phyloP scores from a whole-genome alignment of 176 grass and related monocot species.

The Oryza meyeriana region DNA sequence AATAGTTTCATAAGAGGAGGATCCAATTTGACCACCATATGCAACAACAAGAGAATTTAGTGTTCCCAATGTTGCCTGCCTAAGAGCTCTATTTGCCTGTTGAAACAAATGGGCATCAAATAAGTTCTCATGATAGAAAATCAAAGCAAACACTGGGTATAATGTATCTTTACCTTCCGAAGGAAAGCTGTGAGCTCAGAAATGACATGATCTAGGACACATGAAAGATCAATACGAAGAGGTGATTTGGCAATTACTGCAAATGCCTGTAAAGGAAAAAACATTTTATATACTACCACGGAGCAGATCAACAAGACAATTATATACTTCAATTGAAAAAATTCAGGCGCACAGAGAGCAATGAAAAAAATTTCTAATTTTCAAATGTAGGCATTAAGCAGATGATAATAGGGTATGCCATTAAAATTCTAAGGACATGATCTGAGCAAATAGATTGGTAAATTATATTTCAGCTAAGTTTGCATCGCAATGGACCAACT shows the following conservation, averaged over 20 bases:
- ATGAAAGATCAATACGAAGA: conserved; percentile 68
- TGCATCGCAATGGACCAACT: not conserved
- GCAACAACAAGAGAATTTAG: conserved; percentile 76
- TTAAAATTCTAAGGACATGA: not conserved
- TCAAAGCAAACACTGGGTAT: not conserved
- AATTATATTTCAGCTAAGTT: not conserved
- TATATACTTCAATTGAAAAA: not conserved
- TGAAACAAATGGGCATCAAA: conserved; percentile 5
- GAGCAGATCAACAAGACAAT: not conserved
- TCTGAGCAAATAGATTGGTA: not conserved
- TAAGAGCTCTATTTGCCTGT: conserved; percentile 83
- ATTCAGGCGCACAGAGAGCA: not conserved
- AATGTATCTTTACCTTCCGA: conserved; percentile 53
- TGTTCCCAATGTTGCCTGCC: conserved; percentile 80
- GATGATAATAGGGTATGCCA: not conserved
- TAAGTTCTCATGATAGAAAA: not conserved
- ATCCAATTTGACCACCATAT: conserved; percentile 80
- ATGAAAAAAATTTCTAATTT: not conserved
- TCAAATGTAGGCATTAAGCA: not conserved
- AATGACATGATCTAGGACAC: conserved; percentile 84
- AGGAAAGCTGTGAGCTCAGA: conserved; percentile 87
- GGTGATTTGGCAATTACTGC: conserved; percentile 86
- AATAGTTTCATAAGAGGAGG: conserved; percentile 81
- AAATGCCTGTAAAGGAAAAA: conserved; percentile 59
- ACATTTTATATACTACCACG: not conserved